A percentile compares a stretch with the other conserved stretches of the same genome.
Conservation (phyloP, 495 filamentous ascomycete genomes). For the Talaromyces wortmannii region DNA sequence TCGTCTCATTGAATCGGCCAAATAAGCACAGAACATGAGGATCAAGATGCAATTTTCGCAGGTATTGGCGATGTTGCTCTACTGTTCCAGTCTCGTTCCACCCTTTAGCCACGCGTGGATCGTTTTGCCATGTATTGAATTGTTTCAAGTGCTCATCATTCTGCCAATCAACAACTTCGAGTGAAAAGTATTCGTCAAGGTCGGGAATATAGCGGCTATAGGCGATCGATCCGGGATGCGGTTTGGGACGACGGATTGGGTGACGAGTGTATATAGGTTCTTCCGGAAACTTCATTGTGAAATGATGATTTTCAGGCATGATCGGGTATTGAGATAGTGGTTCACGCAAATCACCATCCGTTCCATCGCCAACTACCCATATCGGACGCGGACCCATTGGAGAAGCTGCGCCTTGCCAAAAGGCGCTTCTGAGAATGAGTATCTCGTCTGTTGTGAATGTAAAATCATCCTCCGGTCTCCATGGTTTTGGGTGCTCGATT, state of each 20-base stretch:
- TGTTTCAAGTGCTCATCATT: constrained; percentile 47
- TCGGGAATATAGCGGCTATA: constrained; percentile 67
- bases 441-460: constrained; percentile 13
- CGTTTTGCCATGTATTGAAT: constrained; percentile 66
- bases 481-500: constrained; percentile 36
- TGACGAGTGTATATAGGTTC: constrained; percentile 44
- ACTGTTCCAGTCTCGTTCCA: constrained; percentile 63
- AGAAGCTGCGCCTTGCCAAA: constrained; percentile 65
- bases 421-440: constrained; percentile 41
- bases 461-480: neutral
- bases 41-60: constrained; percentile 51
- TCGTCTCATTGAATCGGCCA: constrained; percentile 51
- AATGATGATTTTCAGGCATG: constrained; percentile 46
- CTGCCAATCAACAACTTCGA: constrained; percentile 53
- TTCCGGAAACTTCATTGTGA: constrained; percentile 45
- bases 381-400: constrained; percentile 55
- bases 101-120: constrained; percentile 60
- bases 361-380: constrained; percentile 41
- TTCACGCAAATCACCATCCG: constrained; percentile 25
- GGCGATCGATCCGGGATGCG: constrained; percentile 49
- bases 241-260: constrained; percentile 55
- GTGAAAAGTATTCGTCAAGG: constrained; percentile 57
- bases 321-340: constrained; percentile 39
- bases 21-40: constrained; percentile 57
- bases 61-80: constrained; percentile 56